These are phyloP conservation scores for Calonectria hongkongensis DNA, from an alignment of 2,329 filamentous ascomycete species.

Conservation along the genomic window DNA sequence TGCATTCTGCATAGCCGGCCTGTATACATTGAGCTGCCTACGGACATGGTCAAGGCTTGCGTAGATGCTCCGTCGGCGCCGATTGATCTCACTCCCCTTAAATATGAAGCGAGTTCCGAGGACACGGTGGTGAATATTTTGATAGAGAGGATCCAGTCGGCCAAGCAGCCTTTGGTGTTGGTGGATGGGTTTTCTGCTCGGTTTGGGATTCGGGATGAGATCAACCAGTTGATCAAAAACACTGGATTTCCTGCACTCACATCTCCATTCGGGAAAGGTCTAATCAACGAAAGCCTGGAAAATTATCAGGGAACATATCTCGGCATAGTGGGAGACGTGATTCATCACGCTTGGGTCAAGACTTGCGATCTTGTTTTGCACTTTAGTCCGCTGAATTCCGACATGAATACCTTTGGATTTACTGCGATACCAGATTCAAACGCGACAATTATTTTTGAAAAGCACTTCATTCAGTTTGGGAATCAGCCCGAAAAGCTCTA, in stretches of 20 bases:
- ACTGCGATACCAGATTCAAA: neutral
- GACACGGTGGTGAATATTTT: neutral
- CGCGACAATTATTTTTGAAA: neutral
- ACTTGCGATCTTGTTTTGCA: constrained; percentile 35
- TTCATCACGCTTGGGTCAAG: constrained; percentile 2
- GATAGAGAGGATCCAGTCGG: constrained; percentile 61
- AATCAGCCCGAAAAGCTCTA: too few relatives aligned
- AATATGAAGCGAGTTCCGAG: neutral
- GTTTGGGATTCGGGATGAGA: constrained; percentile 62
- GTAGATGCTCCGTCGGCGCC: neutral
- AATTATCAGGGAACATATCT: constrained; percentile 70
- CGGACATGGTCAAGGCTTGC: constrained; percentile 27
- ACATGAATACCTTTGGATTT: constrained; percentile 43
- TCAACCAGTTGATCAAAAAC: constrained; percentile 64
- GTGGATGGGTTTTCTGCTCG: constrained; percentile 70
- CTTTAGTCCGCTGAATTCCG: constrained; percentile 39
- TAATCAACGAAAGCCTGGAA: constrained; percentile 67
- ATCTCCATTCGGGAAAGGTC: constrained; percentile 68
- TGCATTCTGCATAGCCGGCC: constrained; percentile 26
- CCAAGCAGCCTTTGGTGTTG: constrained; percentile 69
- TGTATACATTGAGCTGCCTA: constrained; percentile 36
- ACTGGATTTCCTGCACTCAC: constrained; percentile 69
- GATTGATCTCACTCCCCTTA: neutral
- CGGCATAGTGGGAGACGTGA: neutral
- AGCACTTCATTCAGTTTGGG: constrained; percentile 5